A percentile compares a stretch with the other conserved stretches of the same genome.
phyloP scores from a whole-genome alignment of 1,139 yeast genomes.

The Martiniozyma asiatica region DNA sequence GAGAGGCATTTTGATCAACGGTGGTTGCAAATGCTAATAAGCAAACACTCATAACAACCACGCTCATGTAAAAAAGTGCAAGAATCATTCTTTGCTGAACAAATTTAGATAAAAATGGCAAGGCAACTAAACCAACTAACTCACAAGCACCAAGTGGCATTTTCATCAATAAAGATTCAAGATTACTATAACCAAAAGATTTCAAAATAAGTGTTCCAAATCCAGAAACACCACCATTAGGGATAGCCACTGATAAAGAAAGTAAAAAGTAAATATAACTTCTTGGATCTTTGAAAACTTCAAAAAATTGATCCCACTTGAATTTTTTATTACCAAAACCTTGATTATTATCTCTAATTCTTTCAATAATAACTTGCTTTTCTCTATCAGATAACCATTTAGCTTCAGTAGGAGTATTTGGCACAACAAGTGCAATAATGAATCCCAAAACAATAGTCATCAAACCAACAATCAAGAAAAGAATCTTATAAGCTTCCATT shows the following conservation, averaged over 20 bases:
- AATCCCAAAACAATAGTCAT: constrained; percentile 33
- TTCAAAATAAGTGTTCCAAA: constrained; percentile 28
- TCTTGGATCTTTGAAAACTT: constrained; percentile 22
- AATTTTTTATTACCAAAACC: constrained; percentile 31
- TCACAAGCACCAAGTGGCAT: constrained; percentile 29
- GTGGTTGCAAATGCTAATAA: constrained; percentile 34
- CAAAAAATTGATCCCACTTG: constrained; percentile 23
- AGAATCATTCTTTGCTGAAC: constrained; percentile 28
- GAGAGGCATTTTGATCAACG: constrained; percentile 20
- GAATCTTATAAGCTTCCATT: constrained; percentile 33
- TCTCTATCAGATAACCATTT: constrained; percentile 28
- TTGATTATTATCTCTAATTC: constrained; percentile 25
- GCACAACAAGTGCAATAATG: constrained; percentile 23
- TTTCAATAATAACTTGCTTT: constrained; percentile 23
- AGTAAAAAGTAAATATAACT: constrained; percentile 22
- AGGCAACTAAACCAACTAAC: constrained; percentile 23
- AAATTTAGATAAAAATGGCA: constrained; percentile 11
- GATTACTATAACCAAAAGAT: constrained; percentile 22
- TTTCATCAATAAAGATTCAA: constrained; percentile 24
- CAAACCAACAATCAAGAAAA: constrained; percentile 37
- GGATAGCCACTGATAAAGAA: constrained; percentile 25
- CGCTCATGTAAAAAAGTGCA: constrained; percentile 29
- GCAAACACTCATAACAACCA: constrained; percentile 30
- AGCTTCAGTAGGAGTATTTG: constrained; percentile 38
- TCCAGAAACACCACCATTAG: constrained; percentile 27